A percentile compares a stretch with the other conserved stretches of the same genome.
phyloP scores from a whole-genome alignment of 306 rosid species.

The Corylus heterophylla region DNA sequence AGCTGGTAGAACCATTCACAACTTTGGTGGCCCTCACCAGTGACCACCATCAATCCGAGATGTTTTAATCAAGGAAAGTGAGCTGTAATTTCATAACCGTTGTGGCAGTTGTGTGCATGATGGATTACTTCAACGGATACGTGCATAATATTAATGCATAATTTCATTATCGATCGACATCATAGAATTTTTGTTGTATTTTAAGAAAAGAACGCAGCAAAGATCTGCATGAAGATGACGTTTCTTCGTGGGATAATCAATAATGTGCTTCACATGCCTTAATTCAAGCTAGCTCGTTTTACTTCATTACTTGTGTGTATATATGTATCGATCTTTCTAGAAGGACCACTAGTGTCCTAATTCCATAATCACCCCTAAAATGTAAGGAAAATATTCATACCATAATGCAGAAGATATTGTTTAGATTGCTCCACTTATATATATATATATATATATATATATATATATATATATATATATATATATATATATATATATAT shows the following conservation, averaged over 20 bases:
- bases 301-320: background rate
- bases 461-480: background rate
- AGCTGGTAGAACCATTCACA: background rate
- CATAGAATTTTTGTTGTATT: background rate
- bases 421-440: background rate
- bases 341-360: slow-evolving; percentile 35
- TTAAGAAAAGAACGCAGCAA: background rate
- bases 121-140: background rate
- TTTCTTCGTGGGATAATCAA: background rate
- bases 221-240: background rate
- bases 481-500: background rate
- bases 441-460: background rate
- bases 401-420: slow-evolving; percentile 15
- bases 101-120: background rate
- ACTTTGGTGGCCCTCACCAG: background rate
- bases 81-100: background rate
- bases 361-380: slow-evolving; percentile 4
- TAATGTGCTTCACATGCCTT: background rate
- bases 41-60: background rate
- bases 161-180: background rate
- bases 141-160: background rate
- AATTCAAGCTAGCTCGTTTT: background rate
- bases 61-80: background rate
- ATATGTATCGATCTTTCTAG: background rate
- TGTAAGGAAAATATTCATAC: slow-evolving; percentile 23